Evolutionary conservation across 148 eudicot species (phyloP).

Genomic region (Euryodendron excelsum): DNA sequence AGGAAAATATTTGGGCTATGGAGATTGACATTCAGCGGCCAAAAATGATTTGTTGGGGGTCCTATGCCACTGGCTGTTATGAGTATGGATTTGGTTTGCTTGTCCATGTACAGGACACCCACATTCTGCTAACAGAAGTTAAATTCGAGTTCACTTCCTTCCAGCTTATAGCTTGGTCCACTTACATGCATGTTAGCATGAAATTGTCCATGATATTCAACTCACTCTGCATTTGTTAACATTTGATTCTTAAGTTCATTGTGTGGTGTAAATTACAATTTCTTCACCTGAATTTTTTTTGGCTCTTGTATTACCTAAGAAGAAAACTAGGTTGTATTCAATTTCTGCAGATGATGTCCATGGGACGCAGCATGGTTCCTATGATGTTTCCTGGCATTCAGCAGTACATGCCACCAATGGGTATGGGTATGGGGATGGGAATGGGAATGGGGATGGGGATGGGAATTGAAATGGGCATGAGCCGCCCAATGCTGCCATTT

Average conservation of each 20-base stretch:
- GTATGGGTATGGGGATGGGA: too few species aligned
- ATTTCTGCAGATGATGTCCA: conserved; percentile 41
- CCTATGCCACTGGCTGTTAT: neutral
- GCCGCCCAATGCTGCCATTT: conserved; percentile 53
- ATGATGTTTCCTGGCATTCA: conserved; percentile 82
- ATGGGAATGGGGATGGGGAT: conserved; percentile 58
- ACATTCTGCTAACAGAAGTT: neutral
- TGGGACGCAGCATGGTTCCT: conserved; percentile 79
- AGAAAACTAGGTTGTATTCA: neutral
- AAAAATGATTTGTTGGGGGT: neutral
- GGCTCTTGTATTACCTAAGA: neutral
- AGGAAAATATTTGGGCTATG: neutral
- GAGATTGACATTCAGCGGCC: neutral
- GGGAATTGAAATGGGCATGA: conserved; percentile 63
- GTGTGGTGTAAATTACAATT: too few species aligned
- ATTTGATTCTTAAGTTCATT: too few species aligned
- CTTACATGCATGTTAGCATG: neutral
- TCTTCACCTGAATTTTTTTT: neutral
- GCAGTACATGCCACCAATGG: conserved; percentile 62
- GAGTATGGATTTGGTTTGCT: neutral
- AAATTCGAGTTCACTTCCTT: neutral
- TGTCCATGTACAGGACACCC: neutral
- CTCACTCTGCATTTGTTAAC: neutral
- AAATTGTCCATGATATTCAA: neutral
- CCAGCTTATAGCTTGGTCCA: neutral